Evolutionary conservation across 805 yeast genomes (phyloP).

Genomic region (Wickerhamiella sorbophila): DNA sequence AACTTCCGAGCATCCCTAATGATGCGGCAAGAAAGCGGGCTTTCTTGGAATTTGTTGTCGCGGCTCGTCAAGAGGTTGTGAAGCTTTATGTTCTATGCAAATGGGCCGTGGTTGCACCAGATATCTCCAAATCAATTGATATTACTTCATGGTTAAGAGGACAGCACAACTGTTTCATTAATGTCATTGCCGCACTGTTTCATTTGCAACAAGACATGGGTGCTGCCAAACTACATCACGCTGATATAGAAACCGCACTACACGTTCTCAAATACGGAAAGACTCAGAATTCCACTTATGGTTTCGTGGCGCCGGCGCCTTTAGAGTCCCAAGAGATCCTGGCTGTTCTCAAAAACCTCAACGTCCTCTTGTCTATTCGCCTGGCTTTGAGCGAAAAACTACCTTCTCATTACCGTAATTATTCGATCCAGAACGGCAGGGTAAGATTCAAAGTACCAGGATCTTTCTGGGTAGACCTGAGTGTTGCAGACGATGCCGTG

Average conservation of each 20-base stretch:
- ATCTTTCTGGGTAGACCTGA: constrained; percentile 64
- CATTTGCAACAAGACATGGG: constrained; percentile 55
- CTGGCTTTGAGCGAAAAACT: constrained; percentile 47
- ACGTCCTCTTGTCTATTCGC: constrained; percentile 57
- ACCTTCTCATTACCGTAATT: constrained; percentile 51
- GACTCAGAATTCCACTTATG: constrained; percentile 58
- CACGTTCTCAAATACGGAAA: constrained; percentile 69
- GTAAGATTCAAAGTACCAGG: constrained; percentile 47
- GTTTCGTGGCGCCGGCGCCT: constrained; percentile 35
- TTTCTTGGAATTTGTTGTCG: constrained; percentile 53
- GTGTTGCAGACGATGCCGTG: constrained; percentile 47
- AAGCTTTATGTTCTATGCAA: constrained; percentile 74
- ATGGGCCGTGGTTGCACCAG: constrained; percentile 69
- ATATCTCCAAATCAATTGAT: constrained; percentile 66
- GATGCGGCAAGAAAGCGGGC: constrained; percentile 53
- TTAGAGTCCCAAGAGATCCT: constrained; percentile 44
- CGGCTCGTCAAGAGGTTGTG: constrained; percentile 67
- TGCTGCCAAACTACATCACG: constrained; percentile 84
- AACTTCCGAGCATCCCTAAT: constrained; percentile 39
- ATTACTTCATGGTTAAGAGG: constrained; percentile 74
- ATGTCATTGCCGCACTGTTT: constrained; percentile 50
- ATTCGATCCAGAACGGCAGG: constrained; percentile 61
- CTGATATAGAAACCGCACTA: constrained; percentile 75
- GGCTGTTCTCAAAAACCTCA: constrained; percentile 49
- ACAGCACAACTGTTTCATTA: constrained; percentile 56